phyloP scores from a whole-genome alignment of 176 grass and related monocot species.

The Aegilops sharonensis region DNA sequence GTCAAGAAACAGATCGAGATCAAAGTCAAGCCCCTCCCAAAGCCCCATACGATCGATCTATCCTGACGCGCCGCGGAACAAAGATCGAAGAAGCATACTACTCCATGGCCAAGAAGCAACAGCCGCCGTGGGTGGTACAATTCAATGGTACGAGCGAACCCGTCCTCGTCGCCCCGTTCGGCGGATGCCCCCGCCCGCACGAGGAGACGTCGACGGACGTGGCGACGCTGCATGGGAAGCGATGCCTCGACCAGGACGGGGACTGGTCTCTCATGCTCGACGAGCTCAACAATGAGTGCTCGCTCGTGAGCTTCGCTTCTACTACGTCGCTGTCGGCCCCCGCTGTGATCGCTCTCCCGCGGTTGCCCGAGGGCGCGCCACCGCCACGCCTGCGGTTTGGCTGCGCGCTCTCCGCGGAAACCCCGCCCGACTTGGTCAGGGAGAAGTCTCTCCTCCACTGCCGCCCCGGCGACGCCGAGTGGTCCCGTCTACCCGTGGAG shows the following conservation, averaged over 20 bases:
- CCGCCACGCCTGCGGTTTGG: background rate
- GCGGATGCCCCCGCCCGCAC: background rate
- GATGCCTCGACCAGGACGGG: background rate
- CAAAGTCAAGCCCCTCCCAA: too few relatives aligned
- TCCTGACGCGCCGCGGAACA: too few relatives aligned
- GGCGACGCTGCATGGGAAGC: background rate
- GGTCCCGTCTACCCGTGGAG: background rate
- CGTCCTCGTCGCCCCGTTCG: background rate
- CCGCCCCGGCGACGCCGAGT: background rate
- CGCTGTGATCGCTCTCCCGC: background rate
- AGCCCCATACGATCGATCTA: too few relatives aligned
- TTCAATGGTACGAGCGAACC: background rate
- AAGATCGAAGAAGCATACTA: too few relatives aligned
- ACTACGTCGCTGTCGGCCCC: too few relatives aligned
- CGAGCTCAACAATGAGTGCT: background rate
- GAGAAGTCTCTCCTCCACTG: background rate
- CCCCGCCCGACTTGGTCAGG: background rate
- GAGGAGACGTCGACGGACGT: background rate
- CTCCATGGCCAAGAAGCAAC: background rate
- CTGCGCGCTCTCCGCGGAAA: background rate
- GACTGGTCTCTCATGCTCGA: background rate
- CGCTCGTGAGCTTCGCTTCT: background rate
- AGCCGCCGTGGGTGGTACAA: background rate
- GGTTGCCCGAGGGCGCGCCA: background rate
- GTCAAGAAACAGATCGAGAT: too few relatives aligned